Conservation (phyloP, 2,329 filamentous ascomycete genomes). For the Simplicillium aogashimaense region DNA sequence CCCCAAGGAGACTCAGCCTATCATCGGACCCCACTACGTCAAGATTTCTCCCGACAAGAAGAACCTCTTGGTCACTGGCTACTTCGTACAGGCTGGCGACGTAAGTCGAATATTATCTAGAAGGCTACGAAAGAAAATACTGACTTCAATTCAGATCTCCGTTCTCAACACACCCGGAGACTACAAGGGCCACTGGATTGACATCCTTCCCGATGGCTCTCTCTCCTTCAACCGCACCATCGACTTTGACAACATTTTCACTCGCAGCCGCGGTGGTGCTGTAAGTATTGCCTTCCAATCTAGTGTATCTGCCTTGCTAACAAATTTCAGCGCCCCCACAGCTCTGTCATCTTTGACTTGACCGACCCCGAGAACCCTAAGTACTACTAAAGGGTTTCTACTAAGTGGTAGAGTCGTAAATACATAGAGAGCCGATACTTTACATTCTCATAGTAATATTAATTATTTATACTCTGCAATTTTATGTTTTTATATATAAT, state of each 20-base stretch:
- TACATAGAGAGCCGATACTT: no score
- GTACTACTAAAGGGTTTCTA: slow-evolving; percentile 27
- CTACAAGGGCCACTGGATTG: slow-evolving; percentile 53
- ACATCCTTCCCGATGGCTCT: slow-evolving; percentile 42
- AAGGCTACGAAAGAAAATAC: background rate
- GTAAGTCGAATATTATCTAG: slow-evolving; percentile 10
- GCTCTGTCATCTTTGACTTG: slow-evolving; percentile 44
- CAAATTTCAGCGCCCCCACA: slow-evolving; percentile 35
- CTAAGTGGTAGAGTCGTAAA: no score
- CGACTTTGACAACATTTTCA: slow-evolving; percentile 43
- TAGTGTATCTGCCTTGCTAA: background rate
- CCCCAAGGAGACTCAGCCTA: slow-evolving; percentile 46
- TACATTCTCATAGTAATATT: no score
- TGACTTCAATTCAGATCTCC: slow-evolving; percentile 28
- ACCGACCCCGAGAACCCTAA: slow-evolving; percentile 41
- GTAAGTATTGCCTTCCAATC: slow-evolving; percentile 7
- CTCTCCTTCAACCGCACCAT: slow-evolving; percentile 50
- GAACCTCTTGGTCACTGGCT: slow-evolving; percentile 54
- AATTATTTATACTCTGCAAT: no score
- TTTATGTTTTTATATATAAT: no score
- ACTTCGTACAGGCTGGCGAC: slow-evolving; percentile 54
- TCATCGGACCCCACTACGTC: slow-evolving; percentile 52
- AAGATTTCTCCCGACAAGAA: slow-evolving; percentile 56
- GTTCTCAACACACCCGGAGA: slow-evolving; percentile 52
- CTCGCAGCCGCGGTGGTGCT: slow-evolving; percentile 40